Evolutionary conservation across 208 protist species (phyloP).

Genomic region (Trypanosoma scelopori): DNA sequence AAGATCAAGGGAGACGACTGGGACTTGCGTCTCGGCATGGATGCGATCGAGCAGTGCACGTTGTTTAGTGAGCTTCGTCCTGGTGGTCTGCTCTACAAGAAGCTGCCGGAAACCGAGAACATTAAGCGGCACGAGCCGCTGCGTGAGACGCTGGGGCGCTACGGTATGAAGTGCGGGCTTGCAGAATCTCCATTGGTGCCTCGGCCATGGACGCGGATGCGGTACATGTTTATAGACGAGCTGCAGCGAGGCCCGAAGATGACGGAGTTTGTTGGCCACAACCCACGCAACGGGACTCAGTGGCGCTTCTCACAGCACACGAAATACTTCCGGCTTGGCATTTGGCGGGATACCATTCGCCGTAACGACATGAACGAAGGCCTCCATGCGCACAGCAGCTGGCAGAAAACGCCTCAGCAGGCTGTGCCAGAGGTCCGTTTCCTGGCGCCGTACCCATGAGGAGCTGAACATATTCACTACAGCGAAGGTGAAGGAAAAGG

Average conservation of each 20-base stretch:
- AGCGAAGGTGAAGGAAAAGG: too few relatives aligned
- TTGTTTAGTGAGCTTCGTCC: slow-evolving; percentile 84
- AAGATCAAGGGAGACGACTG: slow-evolving; percentile 34
- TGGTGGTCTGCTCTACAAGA: slow-evolving; percentile 71
- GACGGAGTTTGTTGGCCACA: slow-evolving; percentile 89
- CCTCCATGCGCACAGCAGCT: slow-evolving; percentile 83
- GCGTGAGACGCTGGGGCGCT: slow-evolving; percentile 58
- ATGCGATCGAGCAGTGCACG: slow-evolving; percentile 86
- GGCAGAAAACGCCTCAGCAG: slow-evolving; percentile 90
- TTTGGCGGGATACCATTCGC: slow-evolving; percentile 86
- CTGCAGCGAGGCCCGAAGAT: slow-evolving; percentile 82
- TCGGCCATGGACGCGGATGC: slow-evolving; percentile 85
- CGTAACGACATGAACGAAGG: slow-evolving; percentile 91
- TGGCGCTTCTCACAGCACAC: slow-evolving; percentile 91
- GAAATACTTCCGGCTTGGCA: slow-evolving; percentile 80
- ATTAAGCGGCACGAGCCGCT: slow-evolving; percentile 48
- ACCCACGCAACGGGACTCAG: slow-evolving; percentile 75
- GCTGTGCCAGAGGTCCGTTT: slow-evolving; percentile 85
- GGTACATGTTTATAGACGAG: slow-evolving; percentile 91
- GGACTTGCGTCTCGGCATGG: slow-evolving; percentile 81
- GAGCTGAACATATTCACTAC: not conserved
- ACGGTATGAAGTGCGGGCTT: slow-evolving; percentile 80
- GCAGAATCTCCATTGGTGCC: slow-evolving; percentile 83
- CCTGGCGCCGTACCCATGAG: slow-evolving; percentile 71
- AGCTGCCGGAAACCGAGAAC: slow-evolving; percentile 51